These are phyloP conservation scores for Hemileccinum impolitum DNA, from an alignment of 768 basidiomycete species.

Conservation along the genomic window DNA sequence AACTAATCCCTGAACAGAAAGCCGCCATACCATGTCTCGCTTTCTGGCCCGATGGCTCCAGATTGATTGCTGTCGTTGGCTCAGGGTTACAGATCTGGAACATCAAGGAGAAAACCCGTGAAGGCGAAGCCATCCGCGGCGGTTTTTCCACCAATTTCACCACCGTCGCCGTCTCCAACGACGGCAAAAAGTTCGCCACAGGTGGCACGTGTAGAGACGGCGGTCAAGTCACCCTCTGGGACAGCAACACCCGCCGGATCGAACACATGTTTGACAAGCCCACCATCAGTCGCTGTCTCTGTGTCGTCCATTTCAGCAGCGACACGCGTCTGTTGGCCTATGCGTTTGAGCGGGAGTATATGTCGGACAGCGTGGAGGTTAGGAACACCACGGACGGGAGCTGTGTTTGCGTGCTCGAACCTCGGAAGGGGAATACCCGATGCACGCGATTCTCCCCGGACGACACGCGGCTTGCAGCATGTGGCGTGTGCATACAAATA, in stretches of 20 bases:
- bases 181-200: constrained; percentile 24
- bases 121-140: constrained; percentile 19
- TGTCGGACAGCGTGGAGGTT: constrained; percentile 22
- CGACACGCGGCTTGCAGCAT: constrained; percentile 21
- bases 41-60: constrained; percentile 25
- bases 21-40: constrained; percentile 16
- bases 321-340: constrained; percentile 19
- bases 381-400: constrained; percentile 11
- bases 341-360: constrained; percentile 24
- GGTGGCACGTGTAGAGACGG: constrained; percentile 24
- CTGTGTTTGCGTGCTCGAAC: constrained; percentile 17
- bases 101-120: constrained; percentile 17
- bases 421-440: constrained; percentile 21
- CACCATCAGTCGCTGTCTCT: constrained; percentile 19
- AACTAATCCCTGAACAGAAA: constrained; percentile 19
- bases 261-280: constrained; percentile 25
- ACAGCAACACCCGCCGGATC: constrained; percentile 18
- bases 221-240: constrained; percentile 23
- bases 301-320: constrained; percentile 23
- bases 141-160: constrained; percentile 27
- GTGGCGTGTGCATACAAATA: constrained; percentile 23
- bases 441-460: constrained; percentile 27
- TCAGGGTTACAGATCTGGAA: constrained; percentile 27
- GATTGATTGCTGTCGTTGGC: constrained; percentile 24
- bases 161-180: constrained; percentile 23